Base-by-base conservation (phyloP, 139 green algal genomes). In the Asterochloris sp. region DNA sequence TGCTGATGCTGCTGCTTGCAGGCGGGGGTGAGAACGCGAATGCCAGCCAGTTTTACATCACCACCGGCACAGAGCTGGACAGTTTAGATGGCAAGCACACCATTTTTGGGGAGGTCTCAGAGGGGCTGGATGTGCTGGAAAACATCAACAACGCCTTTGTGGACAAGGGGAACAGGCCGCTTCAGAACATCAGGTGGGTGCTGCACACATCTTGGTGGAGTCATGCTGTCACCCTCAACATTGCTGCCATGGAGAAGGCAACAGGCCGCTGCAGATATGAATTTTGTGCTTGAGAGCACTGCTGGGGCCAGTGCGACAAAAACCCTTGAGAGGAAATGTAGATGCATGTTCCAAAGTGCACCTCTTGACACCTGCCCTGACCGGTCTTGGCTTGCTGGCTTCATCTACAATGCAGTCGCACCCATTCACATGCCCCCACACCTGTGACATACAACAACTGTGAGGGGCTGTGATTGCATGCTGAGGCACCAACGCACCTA, bases 1-100 rank as follows among this genome's bases (percentile, higher is more conserved):
- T n/a, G n/a, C n/a, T 54, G 38, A 2, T 54, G 38, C 2, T 54
- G 38, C 38, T 54, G 38, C 38, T 54, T 54, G 38, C 69, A 91
- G 88, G 86, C 38, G 87, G 84, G 9, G 91, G 90, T 0, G 62
- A 90, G 61, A 86, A 92, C 79, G 81, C 89, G 26, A 98, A 98
- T 86, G 95, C 93, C 12, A 95, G 88, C 8, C 94, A 97, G 87
- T 99, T 99, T 73, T 98, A 98, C 85, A 95, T 99, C 77, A 98
- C 95, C 16, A 87, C 82, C 0, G 90, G 85, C 0, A 78, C 92
- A 12, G 80, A 91, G 28, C 83, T 98, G 29, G 79, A 95, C 85
- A 94, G 83, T 77, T 88, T 99, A 68, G 97, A 99, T 82, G 95
- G 91, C 54, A 97, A 95, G 83, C 94, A 98, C 86, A 99, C 97